Evolutionary conservation across 2,329 filamentous ascomycete species (phyloP).

Genomic region (Paraphoma chrysanthemicola): DNA sequence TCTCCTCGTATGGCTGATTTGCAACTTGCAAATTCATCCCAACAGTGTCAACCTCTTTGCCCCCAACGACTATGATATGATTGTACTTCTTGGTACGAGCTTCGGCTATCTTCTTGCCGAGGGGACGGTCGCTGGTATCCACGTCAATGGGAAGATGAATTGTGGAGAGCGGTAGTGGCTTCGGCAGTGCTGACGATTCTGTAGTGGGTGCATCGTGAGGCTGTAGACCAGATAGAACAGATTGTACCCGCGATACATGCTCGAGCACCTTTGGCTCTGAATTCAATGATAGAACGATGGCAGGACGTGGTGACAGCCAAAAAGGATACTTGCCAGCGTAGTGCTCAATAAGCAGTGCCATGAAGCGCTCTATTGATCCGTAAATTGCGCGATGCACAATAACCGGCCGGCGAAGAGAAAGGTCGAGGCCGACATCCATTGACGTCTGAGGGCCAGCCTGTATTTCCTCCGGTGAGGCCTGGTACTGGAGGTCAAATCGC

Average conservation of each 20-base stretch:
- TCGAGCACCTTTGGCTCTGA: constrained; percentile 61
- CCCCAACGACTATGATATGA: constrained; percentile 74
- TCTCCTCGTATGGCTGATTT: constrained; percentile 47
- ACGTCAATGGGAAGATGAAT: constrained; percentile 74
- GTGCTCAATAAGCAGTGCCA: constrained; percentile 85
- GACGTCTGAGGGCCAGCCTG: constrained; percentile 60
- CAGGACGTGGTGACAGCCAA: constrained; percentile 84
- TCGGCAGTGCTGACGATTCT: constrained; percentile 25
- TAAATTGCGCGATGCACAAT: constrained; percentile 86
- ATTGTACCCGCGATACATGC: constrained; percentile 53
- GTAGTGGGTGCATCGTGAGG: constrained; percentile 14
- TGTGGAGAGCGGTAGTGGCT: constrained; percentile 56
- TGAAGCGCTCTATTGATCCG: constrained; percentile 82
- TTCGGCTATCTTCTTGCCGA: constrained; percentile 74
- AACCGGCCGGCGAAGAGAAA: constrained; percentile 63
- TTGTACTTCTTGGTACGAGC: constrained; percentile 77
- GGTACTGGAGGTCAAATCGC: constrained; percentile 79
- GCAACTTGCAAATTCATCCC: constrained; percentile 39
- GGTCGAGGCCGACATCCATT: constrained; percentile 46
- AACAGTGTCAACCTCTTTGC: constrained; percentile 33
- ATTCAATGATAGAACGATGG: constrained; percentile 76
- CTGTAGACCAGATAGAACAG: constrained; percentile 37
- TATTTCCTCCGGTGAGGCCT: constrained; percentile 69
- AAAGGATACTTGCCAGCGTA: constrained; percentile 82
- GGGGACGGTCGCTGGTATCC: constrained; percentile 67